Percentiles rank a stretch among this genome's conserved stretches.
phyloP scores from a whole-genome alignment of 1,139 yeast species.

The Hyphopichia fennica region DNA sequence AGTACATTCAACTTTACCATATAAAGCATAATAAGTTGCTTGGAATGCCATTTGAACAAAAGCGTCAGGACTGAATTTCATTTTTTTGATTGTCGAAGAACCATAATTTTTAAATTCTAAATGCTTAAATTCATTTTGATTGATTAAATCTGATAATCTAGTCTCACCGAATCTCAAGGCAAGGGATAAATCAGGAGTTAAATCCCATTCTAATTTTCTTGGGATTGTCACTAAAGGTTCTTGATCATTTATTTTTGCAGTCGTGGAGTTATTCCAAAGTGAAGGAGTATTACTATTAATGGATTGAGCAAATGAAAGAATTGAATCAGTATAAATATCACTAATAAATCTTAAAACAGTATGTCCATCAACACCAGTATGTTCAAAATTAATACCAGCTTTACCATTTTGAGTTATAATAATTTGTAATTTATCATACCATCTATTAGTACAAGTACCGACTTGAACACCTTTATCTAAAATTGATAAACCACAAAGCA shows the following conservation, averaged over 20 bases:
- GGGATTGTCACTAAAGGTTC: constrained; percentile 63
- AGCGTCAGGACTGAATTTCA: constrained; percentile 93
- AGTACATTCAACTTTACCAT: constrained; percentile 90
- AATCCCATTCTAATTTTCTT: constrained; percentile 85
- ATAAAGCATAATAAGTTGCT: constrained; percentile 86
- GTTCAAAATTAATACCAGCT: constrained; percentile 93
- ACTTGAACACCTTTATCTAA: constrained; percentile 83
- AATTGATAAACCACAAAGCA: constrained; percentile 83
- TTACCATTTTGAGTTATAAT: constrained; percentile 89
- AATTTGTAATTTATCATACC: constrained; percentile 91
- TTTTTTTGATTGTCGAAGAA: constrained; percentile 71
- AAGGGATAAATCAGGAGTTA: constrained; percentile 72
- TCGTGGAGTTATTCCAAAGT: constrained; percentile 51
- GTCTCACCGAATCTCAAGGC: constrained; percentile 92
- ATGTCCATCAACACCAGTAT: constrained; percentile 95
- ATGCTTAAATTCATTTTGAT: constrained; percentile 85
- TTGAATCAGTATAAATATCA: constrained; percentile 89
- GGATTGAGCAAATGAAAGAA: constrained; percentile 79
- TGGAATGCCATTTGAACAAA: constrained; percentile 94
- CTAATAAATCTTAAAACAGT: constrained; percentile 86
- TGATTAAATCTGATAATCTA: constrained; percentile 78
- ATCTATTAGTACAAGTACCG: constrained; percentile 91
- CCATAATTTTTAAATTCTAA: constrained; percentile 79
- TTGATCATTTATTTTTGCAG: constrained; percentile 9
- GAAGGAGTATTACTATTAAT: constrained; percentile 83